These are phyloP conservation scores for Fusarium xylarioides DNA, from an alignment of 2,329 filamentous ascomycete genomes.

Conservation along the genomic window DNA sequence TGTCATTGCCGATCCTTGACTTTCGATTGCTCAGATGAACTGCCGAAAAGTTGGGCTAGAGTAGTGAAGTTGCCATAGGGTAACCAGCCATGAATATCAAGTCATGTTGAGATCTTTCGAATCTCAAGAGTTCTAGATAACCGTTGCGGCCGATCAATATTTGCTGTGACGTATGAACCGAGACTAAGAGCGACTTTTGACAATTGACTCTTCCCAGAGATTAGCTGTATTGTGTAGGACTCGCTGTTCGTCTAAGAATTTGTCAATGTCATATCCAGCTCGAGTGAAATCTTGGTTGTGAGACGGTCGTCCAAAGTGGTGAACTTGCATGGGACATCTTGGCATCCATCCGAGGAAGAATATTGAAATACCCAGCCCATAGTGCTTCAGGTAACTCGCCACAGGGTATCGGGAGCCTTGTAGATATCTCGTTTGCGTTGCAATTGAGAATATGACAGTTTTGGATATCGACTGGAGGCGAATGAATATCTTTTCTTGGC, in stretches of 20 bases:
- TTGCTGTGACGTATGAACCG: fast-evolving
- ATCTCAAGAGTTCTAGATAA: not conserved
- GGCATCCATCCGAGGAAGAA: not conserved
- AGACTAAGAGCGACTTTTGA: not conserved
- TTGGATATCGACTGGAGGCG: not conserved
- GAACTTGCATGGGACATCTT: too few relatives aligned
- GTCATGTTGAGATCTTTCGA: not conserved
- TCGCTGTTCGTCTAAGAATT: not conserved
- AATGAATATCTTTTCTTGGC: not conserved
- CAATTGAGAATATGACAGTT: not conserved
- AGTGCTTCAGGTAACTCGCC: not conserved
- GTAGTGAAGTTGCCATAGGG: not conserved
- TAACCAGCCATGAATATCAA: not conserved
- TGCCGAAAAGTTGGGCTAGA: not conserved
- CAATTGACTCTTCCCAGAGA: not conserved
- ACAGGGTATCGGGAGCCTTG: not conserved
- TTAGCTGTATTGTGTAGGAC: fast-evolving
- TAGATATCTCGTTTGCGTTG: not conserved
- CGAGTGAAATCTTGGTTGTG: too few relatives aligned
- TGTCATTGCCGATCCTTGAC: not conserved
- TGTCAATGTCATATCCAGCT: fast-evolving
- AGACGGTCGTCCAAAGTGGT: not conserved
- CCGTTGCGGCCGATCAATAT: fast-evolving
- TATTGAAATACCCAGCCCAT: not conserved
- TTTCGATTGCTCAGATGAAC: not conserved